Percentiles rank a stretch among this genome's conserved stretches.
These are phyloP conservation scores for Hypoxylon sp. DNA, from an alignment of 2,329 filamentous ascomycete species.

Conservation along the genomic window DNA sequence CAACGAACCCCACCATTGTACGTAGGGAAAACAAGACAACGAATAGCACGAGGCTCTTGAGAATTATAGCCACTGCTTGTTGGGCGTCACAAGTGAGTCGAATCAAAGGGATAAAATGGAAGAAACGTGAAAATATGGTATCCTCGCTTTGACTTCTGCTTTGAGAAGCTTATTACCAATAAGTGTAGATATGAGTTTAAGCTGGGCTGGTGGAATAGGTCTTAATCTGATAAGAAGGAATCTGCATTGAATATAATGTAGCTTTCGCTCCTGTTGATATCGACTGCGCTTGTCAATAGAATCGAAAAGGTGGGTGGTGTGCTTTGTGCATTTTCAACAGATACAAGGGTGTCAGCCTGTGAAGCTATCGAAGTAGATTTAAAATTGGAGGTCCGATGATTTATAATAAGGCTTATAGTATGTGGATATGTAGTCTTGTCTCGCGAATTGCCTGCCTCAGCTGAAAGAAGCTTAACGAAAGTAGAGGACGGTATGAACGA, in stretches of 20 bases:
- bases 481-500: not conserved
- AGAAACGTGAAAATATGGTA: not conserved
- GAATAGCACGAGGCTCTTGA: constrained; percentile 7
- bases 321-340: not conserved
- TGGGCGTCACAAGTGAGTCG: not conserved
- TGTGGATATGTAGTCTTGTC: not conserved
- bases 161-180: not conserved
- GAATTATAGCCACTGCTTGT: not conserved
- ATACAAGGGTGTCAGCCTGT: constrained; percentile 1
- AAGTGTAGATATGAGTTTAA: not conserved
- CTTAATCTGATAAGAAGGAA: not conserved
- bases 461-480: not conserved
- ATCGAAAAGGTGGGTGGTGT: not conserved
- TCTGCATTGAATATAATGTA: not conserved
- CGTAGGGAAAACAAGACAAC: constrained; percentile 9
- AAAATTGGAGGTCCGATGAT: not conserved
- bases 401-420: not conserved
- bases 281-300: not conserved
- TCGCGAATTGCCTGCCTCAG: not conserved
- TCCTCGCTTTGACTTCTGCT: not conserved
- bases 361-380: not conserved
- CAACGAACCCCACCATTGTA: constrained; percentile 53
- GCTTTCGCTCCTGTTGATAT: not conserved
- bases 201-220: not conserved
- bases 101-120: not conserved